These are phyloP conservation scores for Vanilla planifolia DNA, from an alignment of 106 monocot species.

Conservation along the genomic window DNA sequence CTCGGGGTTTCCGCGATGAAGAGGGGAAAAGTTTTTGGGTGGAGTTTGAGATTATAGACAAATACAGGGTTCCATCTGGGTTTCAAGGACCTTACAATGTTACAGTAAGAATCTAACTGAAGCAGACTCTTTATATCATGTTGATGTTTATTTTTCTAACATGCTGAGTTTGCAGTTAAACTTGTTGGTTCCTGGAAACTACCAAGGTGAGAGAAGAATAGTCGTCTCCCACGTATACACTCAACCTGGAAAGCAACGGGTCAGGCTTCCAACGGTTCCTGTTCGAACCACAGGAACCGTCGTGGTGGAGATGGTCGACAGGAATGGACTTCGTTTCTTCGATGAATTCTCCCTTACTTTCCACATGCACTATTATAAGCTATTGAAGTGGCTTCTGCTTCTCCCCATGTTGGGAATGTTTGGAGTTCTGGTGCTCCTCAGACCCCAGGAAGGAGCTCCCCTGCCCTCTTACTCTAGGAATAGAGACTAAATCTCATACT, in stretches of 20 bases:
- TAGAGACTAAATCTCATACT: conserved; percentile 49
- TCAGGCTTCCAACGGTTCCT: conserved; percentile 90
- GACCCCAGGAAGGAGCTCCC: conserved; percentile 83
- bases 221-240: conserved; percentile 39
- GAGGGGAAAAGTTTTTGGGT: conserved; percentile 99
- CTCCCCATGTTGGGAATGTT: conserved; percentile 97
- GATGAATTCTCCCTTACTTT: conserved; percentile 98
- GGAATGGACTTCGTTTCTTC: conserved; percentile 83
- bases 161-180: conserved; percentile 45
- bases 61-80: conserved; percentile 73
- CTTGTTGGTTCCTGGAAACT: conserved; percentile 92
- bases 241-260: conserved; percentile 71
- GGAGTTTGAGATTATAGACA: conserved; percentile 87
- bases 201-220: conserved; percentile 87
- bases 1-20: conserved; percentile 84
- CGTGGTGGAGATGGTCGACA: conserved; percentile 94
- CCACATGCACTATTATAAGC: conserved; percentile 95
- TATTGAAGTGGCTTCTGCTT: conserved; percentile 89
- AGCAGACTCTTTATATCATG: not conserved
- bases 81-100: conserved; percentile 97
- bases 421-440: conserved; percentile 74
- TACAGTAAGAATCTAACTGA: conserved; percentile 45
- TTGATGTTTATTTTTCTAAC: not conserved
- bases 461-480: conserved; percentile 88
- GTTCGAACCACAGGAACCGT: conserved; percentile 94